Base-by-base conservation (phyloP, 2,329 filamentous ascomycete species). In the Thermochaetoides dissita region DNA sequence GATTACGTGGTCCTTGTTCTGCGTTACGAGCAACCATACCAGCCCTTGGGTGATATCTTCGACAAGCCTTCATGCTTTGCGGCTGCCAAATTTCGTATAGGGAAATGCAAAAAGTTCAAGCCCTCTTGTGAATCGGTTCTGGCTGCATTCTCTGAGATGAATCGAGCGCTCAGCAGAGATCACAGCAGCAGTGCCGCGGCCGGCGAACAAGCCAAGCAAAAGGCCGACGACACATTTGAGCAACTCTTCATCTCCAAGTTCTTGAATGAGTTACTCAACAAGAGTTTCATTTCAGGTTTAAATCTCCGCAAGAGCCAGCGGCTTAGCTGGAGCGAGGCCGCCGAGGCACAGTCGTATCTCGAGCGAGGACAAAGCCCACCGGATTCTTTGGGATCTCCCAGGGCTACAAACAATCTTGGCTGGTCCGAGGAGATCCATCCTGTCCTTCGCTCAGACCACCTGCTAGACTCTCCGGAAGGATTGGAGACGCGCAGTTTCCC, bases 1-100 rank as follows among this genome's bases (percentile, higher is more conserved):
- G 79, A 87, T 31, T 88, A 89, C 53, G 59, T 94, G 34, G 72
- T 89, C 5, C 65, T 93, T 5, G 64, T 94, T 17, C 70, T 91
- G 36, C 71, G 72, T 32, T 82, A 82, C 49, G 62, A 67, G 0
- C 58, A 60, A n/a, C 68, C 65, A 0, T 94, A 93, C 58, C 68
- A 66, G 30, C 63, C 64, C 3, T 63, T 82, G 38, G 69, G 80
- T n/a, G n/a, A n/a, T n/a, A n/a, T n/a, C n/a, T n/a, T n/a, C n/a
- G n/a, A n/a, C n/a, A n/a, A n/a, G n/a, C n/a, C n/a, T n/a, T n/a
- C n/a, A n/a, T n/a, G n/a, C n/a, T n/a, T n/a, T n/a, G n/a, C n/a
- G n/a, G n/a, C n/a, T n/a, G n/a, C 76, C n/a, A 63, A 69, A 3
- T 80, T 88, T 56, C 72, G 77, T 6, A 68, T 91, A 24, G 83